phyloP scores from a whole-genome alignment of 1,284 basidiomycete genomes.

The Cystobasidium sp. region DNA sequence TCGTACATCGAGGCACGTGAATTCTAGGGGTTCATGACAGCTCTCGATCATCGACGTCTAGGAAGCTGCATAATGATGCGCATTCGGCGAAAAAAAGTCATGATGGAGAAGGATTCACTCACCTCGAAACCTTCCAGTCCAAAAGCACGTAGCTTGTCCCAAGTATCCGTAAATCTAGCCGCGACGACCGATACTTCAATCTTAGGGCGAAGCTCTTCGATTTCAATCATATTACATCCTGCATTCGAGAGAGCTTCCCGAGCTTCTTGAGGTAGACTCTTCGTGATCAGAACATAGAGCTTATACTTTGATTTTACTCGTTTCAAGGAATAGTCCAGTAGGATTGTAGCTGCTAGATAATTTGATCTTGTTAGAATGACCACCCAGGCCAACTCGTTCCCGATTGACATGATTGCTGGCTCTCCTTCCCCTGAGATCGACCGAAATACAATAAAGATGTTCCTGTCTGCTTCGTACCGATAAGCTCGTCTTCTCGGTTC shows the following conservation, averaged over 20 bases:
- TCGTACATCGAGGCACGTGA: conserved; percentile 5
- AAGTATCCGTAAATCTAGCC: conserved; percentile 70
- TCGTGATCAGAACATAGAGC: conserved; percentile 78
- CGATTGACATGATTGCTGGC: conserved; percentile 25
- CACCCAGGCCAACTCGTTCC: conserved; percentile 38
- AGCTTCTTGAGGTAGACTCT: conserved; percentile 64
- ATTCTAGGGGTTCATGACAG: background rate
- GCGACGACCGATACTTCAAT: conserved; percentile 62
- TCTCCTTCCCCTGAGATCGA: background rate
- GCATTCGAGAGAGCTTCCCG: conserved; percentile 64
- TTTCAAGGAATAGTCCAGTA: conserved; percentile 71
- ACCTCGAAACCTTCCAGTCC: conserved; percentile 77
- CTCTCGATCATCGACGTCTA: background rate
- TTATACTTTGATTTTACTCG: conserved; percentile 72
- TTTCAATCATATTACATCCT: conserved; percentile 65
- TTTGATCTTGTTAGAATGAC: conserved; percentile 65
- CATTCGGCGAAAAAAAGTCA: background rate
- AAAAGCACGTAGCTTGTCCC: conserved; percentile 85
- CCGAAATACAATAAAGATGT: background rate
- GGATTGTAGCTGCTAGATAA: conserved; percentile 71
- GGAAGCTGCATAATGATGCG: background rate
- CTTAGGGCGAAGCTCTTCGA: conserved; percentile 67
- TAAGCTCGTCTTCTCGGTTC: too few relatives aligned
- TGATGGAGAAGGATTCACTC: conserved; percentile 50
- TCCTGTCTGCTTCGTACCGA: too few relatives aligned